Percentiles rank a stretch among this genome's conserved stretches.
Evolutionary conservation across 2,329 filamentous ascomycete species (phyloP).

Genomic region (Claviceps arundinis): DNA sequence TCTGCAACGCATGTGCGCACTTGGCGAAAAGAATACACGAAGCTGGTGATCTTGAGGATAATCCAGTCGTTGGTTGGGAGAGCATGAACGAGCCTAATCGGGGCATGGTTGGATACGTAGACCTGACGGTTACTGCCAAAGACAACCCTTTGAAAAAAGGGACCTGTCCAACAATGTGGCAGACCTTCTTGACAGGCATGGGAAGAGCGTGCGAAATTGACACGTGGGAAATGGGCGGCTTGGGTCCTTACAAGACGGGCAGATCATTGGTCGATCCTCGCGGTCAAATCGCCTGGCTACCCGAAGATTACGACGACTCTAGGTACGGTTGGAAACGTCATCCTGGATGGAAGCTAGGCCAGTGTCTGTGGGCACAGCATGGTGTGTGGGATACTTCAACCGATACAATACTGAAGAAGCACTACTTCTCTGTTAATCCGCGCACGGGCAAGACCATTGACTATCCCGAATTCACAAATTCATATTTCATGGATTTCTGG

Average conservation of each 20-base stretch:
- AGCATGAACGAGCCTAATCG: conserved; percentile 90
- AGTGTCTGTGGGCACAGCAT: conserved; percentile 94
- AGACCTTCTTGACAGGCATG: conserved; percentile 82
- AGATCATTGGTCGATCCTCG: conserved; percentile 74
- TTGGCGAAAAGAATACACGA: conserved; percentile 77
- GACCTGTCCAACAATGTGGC: conserved; percentile 86
- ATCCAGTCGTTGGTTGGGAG: conserved; percentile 90
- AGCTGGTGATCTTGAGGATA: conserved; percentile 74
- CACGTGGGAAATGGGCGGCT: conserved; percentile 83
- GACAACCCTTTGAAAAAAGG: conserved; percentile 89
- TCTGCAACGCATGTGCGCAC: conserved; percentile 65
- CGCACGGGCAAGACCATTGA: conserved; percentile 59
- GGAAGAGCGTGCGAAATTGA: conserved; percentile 82
- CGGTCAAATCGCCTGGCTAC: conserved; percentile 74
- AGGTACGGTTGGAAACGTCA: conserved; percentile 86
- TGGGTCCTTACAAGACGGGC: conserved; percentile 86
- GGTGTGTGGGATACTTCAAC: conserved; percentile 80
- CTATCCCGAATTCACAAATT: conserved; percentile 79
- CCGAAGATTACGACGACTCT: conserved; percentile 69
- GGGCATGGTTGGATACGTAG: conserved; percentile 70
- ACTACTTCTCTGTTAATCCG: conserved; percentile 78
- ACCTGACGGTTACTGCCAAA: conserved; percentile 67
- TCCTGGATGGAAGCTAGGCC: conserved; percentile 78
- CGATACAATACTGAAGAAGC: conserved; percentile 65
- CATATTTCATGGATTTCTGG: conserved; percentile 81